phyloP scores from a whole-genome alignment of 2,329 filamentous ascomycete genomes.

The Cercospora nicotianae region DNA sequence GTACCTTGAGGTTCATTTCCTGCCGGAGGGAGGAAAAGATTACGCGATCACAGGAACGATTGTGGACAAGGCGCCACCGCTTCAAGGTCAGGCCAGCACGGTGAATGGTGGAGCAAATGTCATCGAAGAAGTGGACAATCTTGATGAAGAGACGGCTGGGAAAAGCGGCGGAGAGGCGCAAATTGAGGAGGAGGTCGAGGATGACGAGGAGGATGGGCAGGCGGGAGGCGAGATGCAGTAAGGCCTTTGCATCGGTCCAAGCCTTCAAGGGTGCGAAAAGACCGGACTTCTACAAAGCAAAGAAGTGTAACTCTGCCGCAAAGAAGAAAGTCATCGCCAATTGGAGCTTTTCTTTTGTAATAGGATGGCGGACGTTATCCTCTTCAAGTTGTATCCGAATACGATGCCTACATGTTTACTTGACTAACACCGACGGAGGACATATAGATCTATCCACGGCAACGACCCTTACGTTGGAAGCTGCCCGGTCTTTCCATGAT shows the following conservation, averaged over 20 bases:
- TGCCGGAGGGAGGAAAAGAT: neutral
- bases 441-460: too few relatives aligned
- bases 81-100: neutral
- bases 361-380: too few relatives aligned
- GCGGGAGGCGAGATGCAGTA: neutral
- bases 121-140: neutral
- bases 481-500: too few relatives aligned
- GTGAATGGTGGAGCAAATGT: neutral
- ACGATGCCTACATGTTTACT: too few relatives aligned
- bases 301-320: too few relatives aligned
- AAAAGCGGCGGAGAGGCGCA: neutral
- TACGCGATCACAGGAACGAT: neutral
- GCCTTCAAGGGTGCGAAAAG: neutral
- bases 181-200: neutral
- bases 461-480: too few relatives aligned
- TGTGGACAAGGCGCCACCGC: neutral
- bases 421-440: too few relatives aligned
- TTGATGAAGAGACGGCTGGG: neutral
- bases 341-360: too few relatives aligned
- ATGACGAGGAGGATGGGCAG: neutral
- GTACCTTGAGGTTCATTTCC: constrained; percentile 4
- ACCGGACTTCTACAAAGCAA: neutral
- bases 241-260: neutral
- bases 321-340: too few relatives aligned
- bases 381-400: too few relatives aligned